A percentile compares a stretch with the other conserved stretches of the same genome.
Evolutionary conservation across 2,329 filamentous ascomycete genomes (phyloP).

Genomic region (Sporothrix dimorphospora): DNA sequence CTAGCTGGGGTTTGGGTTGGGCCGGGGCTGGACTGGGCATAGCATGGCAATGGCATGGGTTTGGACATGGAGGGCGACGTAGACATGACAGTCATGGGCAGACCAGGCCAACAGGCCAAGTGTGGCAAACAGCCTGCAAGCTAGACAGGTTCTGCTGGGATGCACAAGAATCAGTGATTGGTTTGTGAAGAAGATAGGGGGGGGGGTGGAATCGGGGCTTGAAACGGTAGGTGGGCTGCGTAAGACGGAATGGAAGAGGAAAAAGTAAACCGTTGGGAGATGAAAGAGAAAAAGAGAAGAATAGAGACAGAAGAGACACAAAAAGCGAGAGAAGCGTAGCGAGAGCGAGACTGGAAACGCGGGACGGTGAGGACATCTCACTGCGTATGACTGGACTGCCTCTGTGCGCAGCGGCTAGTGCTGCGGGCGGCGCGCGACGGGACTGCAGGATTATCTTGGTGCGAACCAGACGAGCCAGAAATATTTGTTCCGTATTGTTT

Average conservation of each 20-base stretch:
- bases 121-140: background rate
- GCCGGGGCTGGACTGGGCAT: conserved; percentile 3
- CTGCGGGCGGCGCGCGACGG: background rate
- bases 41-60: background rate
- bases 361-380: conserved; percentile 4
- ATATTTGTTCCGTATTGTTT: background rate
- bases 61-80: background rate
- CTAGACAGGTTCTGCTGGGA: background rate
- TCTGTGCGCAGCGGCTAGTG: background rate
- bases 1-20: conserved; percentile 16
- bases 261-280: background rate
- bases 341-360: background rate
- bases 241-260: background rate
- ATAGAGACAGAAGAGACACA: background rate
- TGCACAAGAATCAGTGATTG: background rate
- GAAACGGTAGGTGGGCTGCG: conserved; percentile 1
- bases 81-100: background rate
- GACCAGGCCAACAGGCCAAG: background rate
- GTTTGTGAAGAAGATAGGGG: background rate
- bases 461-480: background rate
- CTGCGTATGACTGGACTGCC: background rate
- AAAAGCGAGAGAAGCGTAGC: background rate
- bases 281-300: background rate
- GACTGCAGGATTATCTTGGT: conserved; percentile 12
- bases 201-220: background rate